Evolutionary conservation across 1,284 basidiomycete species (phyloP).

Genomic region (Ceraceosorus guamensis): DNA sequence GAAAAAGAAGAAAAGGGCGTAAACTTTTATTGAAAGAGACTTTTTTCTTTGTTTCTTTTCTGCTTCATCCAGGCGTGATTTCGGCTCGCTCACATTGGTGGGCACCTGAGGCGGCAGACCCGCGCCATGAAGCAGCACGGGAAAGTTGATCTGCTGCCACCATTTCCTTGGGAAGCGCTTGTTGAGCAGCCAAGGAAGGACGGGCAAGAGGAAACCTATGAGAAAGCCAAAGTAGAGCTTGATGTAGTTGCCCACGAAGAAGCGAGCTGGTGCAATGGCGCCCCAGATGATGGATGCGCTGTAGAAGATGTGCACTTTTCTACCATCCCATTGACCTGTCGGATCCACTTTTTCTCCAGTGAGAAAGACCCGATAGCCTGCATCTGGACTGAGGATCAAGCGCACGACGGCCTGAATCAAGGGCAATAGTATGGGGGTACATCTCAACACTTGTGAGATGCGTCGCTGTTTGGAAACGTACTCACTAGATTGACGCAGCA

Average conservation of each 20-base stretch:
- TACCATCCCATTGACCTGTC: slow-evolving; percentile 50
- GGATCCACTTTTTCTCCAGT: slow-evolving; percentile 51
- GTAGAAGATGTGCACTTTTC: slow-evolving; percentile 46
- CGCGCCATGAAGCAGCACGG: slow-evolving; percentile 53
- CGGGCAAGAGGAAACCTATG: slow-evolving; percentile 50
- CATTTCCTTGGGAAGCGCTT: slow-evolving; percentile 33
- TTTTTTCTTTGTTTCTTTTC: no score
- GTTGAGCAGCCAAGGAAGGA: slow-evolving; percentile 51
- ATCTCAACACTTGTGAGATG: no score
- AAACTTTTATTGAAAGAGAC: no score
- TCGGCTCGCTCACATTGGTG: slow-evolving; percentile 43
- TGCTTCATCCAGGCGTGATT: no score
- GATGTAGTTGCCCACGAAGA: slow-evolving; percentile 53
- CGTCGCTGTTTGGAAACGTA: no score
- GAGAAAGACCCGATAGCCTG: slow-evolving; percentile 45
- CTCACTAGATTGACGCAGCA: slow-evolving; percentile 48
- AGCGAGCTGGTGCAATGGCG: slow-evolving; percentile 51
- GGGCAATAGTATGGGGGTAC: no score
- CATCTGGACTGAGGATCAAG: slow-evolving; percentile 45
- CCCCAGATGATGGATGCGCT: slow-evolving; percentile 53
- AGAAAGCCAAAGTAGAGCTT: slow-evolving; percentile 50
- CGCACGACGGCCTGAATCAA: slow-evolving; percentile 45
- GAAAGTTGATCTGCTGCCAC: slow-evolving; percentile 46
- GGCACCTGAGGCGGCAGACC: slow-evolving; percentile 47
- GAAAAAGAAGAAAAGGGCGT: no score